phyloP scores from a whole-genome alignment of 345 rosid species.

The Hevea brasiliensis region DNA sequence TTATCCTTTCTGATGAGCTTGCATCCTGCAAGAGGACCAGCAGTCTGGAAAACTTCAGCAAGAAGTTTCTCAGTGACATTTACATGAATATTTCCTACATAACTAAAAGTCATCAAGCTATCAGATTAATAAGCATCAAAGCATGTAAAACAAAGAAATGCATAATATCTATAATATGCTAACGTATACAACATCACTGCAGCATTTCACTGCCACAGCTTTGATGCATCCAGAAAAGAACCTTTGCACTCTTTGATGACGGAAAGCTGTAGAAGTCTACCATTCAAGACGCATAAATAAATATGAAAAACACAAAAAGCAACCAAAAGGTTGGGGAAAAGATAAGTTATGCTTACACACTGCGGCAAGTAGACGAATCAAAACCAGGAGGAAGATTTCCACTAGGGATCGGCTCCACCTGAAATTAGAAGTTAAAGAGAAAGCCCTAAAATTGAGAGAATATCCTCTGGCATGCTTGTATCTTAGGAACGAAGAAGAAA shows the following conservation, averaged over 20 bases:
- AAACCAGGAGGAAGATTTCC: slow-evolving; percentile 36
- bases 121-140: background rate
- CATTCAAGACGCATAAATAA: background rate
- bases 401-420: slow-evolving; percentile 33
- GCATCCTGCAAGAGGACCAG: slow-evolving; percentile 34
- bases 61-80: slow-evolving; percentile 36
- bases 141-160: background rate
- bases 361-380: slow-evolving; percentile 32
- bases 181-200: background rate
- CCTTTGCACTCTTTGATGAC: background rate
- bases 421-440: background rate
- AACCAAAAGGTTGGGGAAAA: background rate
- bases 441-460: background rate
- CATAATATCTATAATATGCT: background rate
- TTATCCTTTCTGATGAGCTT: slow-evolving; percentile 35
- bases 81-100: slow-evolving; percentile 36
- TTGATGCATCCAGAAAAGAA: no score
- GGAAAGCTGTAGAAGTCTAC: background rate
- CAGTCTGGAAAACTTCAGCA: slow-evolving; percentile 35
- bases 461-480: background rate
- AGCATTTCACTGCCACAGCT: background rate
- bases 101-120: slow-evolving; percentile 20
- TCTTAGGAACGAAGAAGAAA: no score
- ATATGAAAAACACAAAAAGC: background rate
- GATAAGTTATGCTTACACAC: slow-evolving; percentile 25